Conservation (phyloP, 805 yeast species). For the Cyberlindnera subsufficiens region DNA sequence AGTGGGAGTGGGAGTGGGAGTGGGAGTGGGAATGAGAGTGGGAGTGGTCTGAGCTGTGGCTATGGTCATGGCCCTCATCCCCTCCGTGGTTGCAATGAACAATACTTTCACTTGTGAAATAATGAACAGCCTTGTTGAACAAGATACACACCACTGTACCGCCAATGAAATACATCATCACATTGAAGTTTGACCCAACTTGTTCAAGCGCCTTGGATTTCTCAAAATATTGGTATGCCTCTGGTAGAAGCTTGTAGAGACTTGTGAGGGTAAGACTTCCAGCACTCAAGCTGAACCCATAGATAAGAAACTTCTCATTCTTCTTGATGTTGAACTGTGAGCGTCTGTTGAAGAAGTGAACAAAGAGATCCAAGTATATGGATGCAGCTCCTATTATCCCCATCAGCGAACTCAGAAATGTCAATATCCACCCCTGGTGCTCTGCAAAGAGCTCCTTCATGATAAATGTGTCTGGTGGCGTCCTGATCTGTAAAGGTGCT, state of each 20-base stretch:
- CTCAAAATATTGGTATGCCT: slow-evolving; percentile 42
- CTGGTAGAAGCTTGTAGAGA: slow-evolving; percentile 71
- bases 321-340: slow-evolving; percentile 47
- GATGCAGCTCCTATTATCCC: slow-evolving; percentile 68
- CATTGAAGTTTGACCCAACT: slow-evolving; percentile 28
- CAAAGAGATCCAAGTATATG: slow-evolving; percentile 56
- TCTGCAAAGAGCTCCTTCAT: slow-evolving; percentile 1
- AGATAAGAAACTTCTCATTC: slow-evolving; percentile 61
- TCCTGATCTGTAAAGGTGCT: neutral
- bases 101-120: slow-evolving; percentile 71
- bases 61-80: slow-evolving; percentile 19
- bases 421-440: slow-evolving; percentile 56
- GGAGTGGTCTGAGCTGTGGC: slow-evolving; percentile 3
- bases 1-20: slow-evolving; percentile 8
- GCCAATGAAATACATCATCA: slow-evolving; percentile 40
- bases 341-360: slow-evolving; percentile 37
- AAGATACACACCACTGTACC: slow-evolving; percentile 60
- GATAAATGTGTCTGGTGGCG: neutral
- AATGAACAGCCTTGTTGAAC: slow-evolving; percentile 64
- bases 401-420: slow-evolving; percentile 58
- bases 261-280: slow-evolving; percentile 84
- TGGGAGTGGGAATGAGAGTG: slow-evolving; percentile 12
- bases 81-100: slow-evolving; percentile 79
- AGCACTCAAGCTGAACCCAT: slow-evolving; percentile 69
- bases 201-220: slow-evolving; percentile 18